A percentile compares a stretch with the other conserved stretches of the same genome.
Conservation (phyloP, 2,329 filamentous ascomycete genomes). For the Orbilia brochopaga region DNA sequence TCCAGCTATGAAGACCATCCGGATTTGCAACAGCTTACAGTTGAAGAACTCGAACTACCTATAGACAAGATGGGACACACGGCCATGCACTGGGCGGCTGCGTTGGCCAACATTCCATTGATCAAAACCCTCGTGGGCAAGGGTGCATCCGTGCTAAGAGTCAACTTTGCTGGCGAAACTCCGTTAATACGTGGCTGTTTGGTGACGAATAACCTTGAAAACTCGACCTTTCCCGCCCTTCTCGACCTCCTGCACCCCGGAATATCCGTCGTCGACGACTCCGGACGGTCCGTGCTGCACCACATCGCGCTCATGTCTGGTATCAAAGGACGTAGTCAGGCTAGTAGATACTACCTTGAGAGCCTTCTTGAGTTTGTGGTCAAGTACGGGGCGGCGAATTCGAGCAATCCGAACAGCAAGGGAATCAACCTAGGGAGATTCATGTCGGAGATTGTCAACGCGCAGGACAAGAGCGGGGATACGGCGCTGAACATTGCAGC, state of each 20-base stretch:
- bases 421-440: constrained; percentile 89
- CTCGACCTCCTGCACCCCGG: constrained; percentile 86
- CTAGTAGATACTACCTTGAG: constrained; percentile 94
- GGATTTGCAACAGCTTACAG: constrained; percentile 75
- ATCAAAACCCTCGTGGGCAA: constrained; percentile 79
- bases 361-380: constrained; percentile 93
- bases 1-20: constrained; percentile 73
- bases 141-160: constrained; percentile 84
- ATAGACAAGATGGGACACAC: constrained; percentile 89
- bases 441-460: constrained; percentile 96
- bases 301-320: constrained; percentile 96
- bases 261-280: constrained; percentile 87
- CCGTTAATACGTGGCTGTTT: constrained; percentile 89
- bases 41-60: constrained; percentile 85
- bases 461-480: constrained; percentile 90
- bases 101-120: constrained; percentile 81
- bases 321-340: constrained; percentile 87
- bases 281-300: constrained; percentile 88
- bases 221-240: constrained; percentile 85
- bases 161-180: constrained; percentile 89
- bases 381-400: constrained; percentile 68
- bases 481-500: constrained; percentile 94
- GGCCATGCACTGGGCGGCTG: constrained; percentile 94
- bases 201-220: constrained; percentile 92
- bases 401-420: constrained; percentile 60